phyloP scores from a whole-genome alignment of 306 rosid genomes.

The Corylus avellana region DNA sequence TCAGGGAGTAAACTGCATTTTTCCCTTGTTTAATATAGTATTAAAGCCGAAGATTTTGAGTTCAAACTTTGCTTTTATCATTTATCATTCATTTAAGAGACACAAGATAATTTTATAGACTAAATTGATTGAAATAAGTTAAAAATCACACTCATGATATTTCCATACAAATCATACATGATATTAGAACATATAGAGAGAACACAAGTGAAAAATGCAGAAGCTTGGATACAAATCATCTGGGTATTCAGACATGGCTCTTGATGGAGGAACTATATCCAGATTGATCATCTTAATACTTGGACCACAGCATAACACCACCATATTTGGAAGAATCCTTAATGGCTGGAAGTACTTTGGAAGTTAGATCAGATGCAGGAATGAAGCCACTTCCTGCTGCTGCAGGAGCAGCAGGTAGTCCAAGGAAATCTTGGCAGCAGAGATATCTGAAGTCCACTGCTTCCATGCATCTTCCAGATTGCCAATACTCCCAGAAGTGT shows the following conservation, averaged over 20 bases:
- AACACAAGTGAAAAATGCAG: too few relatives aligned
- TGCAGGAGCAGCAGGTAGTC: background rate
- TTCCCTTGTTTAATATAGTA: too few relatives aligned
- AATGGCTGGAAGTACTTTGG: background rate
- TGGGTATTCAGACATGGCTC: background rate
- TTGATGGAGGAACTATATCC: slow-evolving; percentile 2
- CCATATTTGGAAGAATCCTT: background rate
- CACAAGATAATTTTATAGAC: too few relatives aligned
- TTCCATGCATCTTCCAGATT: background rate
- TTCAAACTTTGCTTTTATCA: too few relatives aligned
- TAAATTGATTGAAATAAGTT: too few relatives aligned
- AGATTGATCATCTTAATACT: background rate
- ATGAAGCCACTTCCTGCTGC: background rate
- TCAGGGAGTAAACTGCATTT: too few relatives aligned
- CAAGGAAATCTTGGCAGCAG: background rate
- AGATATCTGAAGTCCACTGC: background rate
- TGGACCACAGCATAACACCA: slow-evolving; percentile 10
- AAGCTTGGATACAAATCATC: too few relatives aligned
- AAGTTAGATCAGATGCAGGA: background rate
- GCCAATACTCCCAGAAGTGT: background rate
- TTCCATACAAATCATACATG: too few relatives aligned
- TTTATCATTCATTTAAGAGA: too few relatives aligned
- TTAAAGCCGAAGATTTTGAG: too few relatives aligned
- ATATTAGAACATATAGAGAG: too few relatives aligned
- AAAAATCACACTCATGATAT: too few relatives aligned